Evolutionary conservation across 1,284 basidiomycete species (phyloP), one percentile per base, ranked within the genome.

Genomic region (Caloboletus inedulis): DNA sequence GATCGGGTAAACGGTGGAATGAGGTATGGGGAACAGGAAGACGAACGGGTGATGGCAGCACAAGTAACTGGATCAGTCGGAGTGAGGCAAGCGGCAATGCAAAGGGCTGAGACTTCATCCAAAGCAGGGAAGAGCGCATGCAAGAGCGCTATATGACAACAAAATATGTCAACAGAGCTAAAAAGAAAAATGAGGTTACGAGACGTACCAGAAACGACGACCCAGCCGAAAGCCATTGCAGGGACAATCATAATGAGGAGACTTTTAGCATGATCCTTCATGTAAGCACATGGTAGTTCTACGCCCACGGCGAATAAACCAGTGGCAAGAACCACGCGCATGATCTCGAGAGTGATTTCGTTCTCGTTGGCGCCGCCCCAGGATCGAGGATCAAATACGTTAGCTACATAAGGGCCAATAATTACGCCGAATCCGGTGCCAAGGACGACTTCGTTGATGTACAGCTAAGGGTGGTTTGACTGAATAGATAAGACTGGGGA

Each of bases 381-480:
- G 0, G 75, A 74, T 2, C 86, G 76, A 0, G 95, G 94, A 62
- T 94, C 76, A 67, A 98, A 91, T 14, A 92, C 74, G 42, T 81
- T 79, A 23, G 86, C 81, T 45, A 77, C 83, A 57, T 93, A 79
- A 0, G 92, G 94, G 0, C 92, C 87, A 55, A 87, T 79, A 43
- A 82, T 60, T 53, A 91, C 78, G 0, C 90, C 87, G 46, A 89
- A 91, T 1, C 80, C 76, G 0, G 93, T 94, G 3, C 94, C 93
- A 37, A 97, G 83, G 33, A 94, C 87, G 23, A 95, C 94, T 75
- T 98, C 95, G 61, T 94, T 95, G 60, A 97, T 84, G 68, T 89
- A 96, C 4, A 96, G 68, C 76, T 87, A 54, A 13, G 3, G 25
- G 42, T 9, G n/a, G 6, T 8, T 45, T 47, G 14, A 41, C 19